Base-by-base conservation (phyloP, 2,329 filamentous ascomycete genomes). In the Pseudogymnoascus sp. region DNA sequence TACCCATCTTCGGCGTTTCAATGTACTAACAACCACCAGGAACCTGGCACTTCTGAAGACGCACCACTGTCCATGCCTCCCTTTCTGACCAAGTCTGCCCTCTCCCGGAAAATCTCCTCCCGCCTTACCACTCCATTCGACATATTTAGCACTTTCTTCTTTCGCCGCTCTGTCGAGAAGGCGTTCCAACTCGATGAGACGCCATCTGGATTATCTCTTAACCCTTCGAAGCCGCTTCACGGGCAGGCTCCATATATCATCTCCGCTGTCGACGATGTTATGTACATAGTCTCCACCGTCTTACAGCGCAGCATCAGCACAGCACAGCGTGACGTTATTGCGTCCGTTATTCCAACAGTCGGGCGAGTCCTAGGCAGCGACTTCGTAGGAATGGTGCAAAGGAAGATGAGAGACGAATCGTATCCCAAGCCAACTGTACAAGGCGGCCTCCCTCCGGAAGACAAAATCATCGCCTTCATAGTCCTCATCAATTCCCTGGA, bases 281-380 rank as follows among this genome's bases (percentile, higher is more conserved):
- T 99, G 93, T 99, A 97, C 76, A 97, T 99, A 70, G 90, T 96
- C 73, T 96, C 96, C 73, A 88, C 93, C 61, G 89, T 97, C 35
- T 81, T 97, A 7, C 89, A 96, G 67, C 88, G 93, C 68, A 90
- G 91, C 0, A 80, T 97, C 21, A 88, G 90, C 0, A 97, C 96
- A 0, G 91, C 90, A 1, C 93, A 97, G 73, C 82, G 87, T 68
- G 82, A 87, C 17, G 87, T 96, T 3, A 83, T 96, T 21, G 85
- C 85, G 44, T 90, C 85, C 64, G 89, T 96, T 6, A 78, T 97
- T 26, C 89, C 92, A 1, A 89, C 87, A 0, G 80, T 97, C 4
- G 85, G 88, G 17, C 85, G 91, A 35, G 87, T 99, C 0, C 83
- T 99, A 3, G 87, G 89, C 31, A 86, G 87, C 3, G 95, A 99